Base-by-base conservation (phyloP, 371 early-diverging fungal species). In the Mortierella polycephala region DNA sequence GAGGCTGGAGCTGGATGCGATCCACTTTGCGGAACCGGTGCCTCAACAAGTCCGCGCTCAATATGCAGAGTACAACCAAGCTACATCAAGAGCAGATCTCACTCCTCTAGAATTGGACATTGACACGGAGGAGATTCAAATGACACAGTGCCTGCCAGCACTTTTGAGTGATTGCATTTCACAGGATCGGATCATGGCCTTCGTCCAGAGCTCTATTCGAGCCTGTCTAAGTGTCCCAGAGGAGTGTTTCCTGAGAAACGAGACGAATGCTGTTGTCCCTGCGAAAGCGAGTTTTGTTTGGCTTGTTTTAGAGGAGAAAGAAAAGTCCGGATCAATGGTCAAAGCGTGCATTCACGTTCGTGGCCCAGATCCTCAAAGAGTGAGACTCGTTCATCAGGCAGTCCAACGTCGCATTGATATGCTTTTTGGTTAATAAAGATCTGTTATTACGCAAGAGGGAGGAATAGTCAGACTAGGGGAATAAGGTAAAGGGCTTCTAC, bases 1-100 rank as follows among this genome's bases (percentile, higher is more conserved):
- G 11, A 50, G 39, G 40, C 14, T 71, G 23, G 42, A 42, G 1
- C 30, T 76, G 51, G 76, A 76, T 44, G 71, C 30, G 10, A 59
- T 76, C 6, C 67, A 71, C n/a, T 76, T 76, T 60, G 62, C 67
- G 8, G 76, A 67, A 18, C 68, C 71, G 3, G 64, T 67, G 0
- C 21, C 30, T 30, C 30, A 30, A 30, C 30, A 30, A 30, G 30
- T 4, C 4, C 30, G 6, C 49, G 50, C 42, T 7, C 4, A 30
- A n/a, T 20, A 3, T 69, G 69, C 39, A 39, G 8, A 5, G 30
- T 30, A 30, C 30, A 30, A 4, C 30, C 30, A 30, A 16, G 44
- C 10, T 42, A 20, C 49, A 30, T 46, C 23, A 37, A 13, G 45
- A 12, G 51, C 42, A 13, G 42, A 30, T n/a, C 16, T 52, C 10